phyloP scores from a whole-genome alignment of 2,329 filamentous ascomycete genomes.

The Apiospora rasikravindrae region DNA sequence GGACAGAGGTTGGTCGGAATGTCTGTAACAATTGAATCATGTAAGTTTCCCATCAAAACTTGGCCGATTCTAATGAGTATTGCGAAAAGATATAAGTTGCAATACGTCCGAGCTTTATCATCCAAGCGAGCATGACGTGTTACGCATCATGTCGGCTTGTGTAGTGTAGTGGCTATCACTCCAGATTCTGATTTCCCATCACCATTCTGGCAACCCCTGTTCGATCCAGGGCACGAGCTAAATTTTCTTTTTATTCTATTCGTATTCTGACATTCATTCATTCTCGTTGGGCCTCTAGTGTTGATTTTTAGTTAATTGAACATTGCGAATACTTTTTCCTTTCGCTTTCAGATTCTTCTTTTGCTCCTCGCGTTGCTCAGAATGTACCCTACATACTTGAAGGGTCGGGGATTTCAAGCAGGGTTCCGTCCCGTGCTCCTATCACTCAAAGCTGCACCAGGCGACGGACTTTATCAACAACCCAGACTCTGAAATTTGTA shows the following conservation, averaged over 20 bases:
- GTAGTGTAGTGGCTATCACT: slow-evolving; percentile 17
- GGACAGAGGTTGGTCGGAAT: too few species aligned
- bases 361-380: too few species aligned
- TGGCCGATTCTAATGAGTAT: too few species aligned
- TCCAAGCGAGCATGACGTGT: too few species aligned
- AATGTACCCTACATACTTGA: too few species aligned
- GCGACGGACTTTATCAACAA: neutral
- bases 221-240: slow-evolving; percentile 16
- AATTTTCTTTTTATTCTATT: neutral
- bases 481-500: neutral
- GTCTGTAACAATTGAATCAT: neutral
- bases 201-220: slow-evolving; percentile 11
- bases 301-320: neutral
- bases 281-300: too few species aligned
- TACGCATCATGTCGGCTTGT: slow-evolving; percentile 3
- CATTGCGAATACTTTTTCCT: neutral
- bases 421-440: too few species aligned
- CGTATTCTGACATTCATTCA: neutral
- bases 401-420: too few species aligned
- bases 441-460: too few species aligned
- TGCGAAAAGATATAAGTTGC: too few species aligned
- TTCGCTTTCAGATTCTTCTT: neutral
- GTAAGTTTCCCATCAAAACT: neutral
- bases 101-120: too few species aligned
- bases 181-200: slow-evolving; percentile 8